Percentiles rank a stretch among this genome's conserved stretches.
These are phyloP conservation scores for Reutealis trisperma DNA, from an alignment of 345 rosid species.

Conservation along the genomic window DNA sequence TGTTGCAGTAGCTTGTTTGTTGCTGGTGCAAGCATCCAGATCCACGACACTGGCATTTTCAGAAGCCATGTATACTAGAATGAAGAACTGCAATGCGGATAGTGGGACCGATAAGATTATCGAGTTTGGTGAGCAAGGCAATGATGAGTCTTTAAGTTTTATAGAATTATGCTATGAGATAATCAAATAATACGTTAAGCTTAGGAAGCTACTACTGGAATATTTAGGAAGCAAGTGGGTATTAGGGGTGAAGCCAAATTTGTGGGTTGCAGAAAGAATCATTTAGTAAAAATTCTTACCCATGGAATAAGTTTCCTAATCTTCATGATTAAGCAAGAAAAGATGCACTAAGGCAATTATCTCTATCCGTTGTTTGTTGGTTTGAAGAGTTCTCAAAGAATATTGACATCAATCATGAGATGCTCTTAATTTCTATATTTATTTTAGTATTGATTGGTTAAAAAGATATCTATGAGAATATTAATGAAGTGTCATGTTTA, in stretches of 20 bases:
- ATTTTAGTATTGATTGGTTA: not conserved
- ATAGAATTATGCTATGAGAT: not conserved
- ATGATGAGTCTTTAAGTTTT: not conserved
- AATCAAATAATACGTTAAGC: not conserved
- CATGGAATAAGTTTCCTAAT: constrained; percentile 34
- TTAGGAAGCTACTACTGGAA: constrained; percentile 20
- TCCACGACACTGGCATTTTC: constrained; percentile 22
- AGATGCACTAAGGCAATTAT: constrained; percentile 18
- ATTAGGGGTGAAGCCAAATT: constrained; percentile 11
- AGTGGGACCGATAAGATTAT: not conserved
- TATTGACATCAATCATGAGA: not conserved
- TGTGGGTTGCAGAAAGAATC: constrained; percentile 23
- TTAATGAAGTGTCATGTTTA: not conserved
- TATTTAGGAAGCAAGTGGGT: constrained; percentile 16
- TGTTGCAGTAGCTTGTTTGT: constrained; percentile 16
- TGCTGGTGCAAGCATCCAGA: constrained; percentile 22
- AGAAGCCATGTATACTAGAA: constrained; percentile 34
- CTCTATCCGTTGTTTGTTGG: constrained; percentile 9
- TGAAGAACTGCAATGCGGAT: not conserved
- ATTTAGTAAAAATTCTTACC: constrained; percentile 27
- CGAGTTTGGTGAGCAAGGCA: constrained; percentile 11
- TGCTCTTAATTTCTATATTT: constrained; percentile 6
- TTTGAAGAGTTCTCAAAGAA: constrained; percentile 1
- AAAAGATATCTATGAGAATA: constrained; percentile 9
- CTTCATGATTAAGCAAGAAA: constrained; percentile 39